Evolutionary conservation across 2,329 filamentous ascomycete genomes (phyloP).

Genomic region (Aspergillus pseudoviridinutans): DNA sequence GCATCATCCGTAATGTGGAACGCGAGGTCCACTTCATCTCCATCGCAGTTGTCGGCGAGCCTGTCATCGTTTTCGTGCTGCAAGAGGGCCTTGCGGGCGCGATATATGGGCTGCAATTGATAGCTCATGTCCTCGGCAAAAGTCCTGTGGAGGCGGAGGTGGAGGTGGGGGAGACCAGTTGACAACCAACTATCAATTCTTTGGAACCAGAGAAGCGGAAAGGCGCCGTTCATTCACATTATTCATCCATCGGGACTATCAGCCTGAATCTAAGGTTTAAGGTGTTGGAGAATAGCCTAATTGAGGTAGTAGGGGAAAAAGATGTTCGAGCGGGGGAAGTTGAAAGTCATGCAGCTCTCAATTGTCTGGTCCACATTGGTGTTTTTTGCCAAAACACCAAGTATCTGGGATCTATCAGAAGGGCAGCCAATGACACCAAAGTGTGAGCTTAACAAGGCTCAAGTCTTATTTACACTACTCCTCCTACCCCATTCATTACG

Average conservation of each 20-base stretch:
- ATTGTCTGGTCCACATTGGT: too few species aligned
- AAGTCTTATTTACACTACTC: too few species aligned
- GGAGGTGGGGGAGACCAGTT: not conserved
- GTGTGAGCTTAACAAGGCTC: too few species aligned
- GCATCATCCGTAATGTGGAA: not conserved
- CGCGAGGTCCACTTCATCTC: not conserved
- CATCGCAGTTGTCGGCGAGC: not conserved
- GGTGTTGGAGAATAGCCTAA: not conserved
- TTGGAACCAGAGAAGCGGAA: not conserved
- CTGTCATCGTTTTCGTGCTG: not conserved
- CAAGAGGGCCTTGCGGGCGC: not conserved
- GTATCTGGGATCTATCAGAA: too few species aligned
- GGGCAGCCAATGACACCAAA: too few species aligned
- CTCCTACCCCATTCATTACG: too few species aligned
- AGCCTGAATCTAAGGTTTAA: not conserved
- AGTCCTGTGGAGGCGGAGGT: not conserved
- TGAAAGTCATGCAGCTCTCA: too few species aligned
- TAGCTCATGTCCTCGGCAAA: not conserved
- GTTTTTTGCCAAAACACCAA: too few species aligned
- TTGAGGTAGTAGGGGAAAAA: not conserved
- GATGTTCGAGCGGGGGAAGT: not conserved
- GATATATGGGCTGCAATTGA: not conserved
- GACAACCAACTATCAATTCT: not conserved
- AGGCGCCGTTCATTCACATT: not conserved
- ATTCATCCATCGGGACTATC: not conserved